Conservation (phyloP, 148 eudicot genomes). For the Selenicereus undatus region DNA sequence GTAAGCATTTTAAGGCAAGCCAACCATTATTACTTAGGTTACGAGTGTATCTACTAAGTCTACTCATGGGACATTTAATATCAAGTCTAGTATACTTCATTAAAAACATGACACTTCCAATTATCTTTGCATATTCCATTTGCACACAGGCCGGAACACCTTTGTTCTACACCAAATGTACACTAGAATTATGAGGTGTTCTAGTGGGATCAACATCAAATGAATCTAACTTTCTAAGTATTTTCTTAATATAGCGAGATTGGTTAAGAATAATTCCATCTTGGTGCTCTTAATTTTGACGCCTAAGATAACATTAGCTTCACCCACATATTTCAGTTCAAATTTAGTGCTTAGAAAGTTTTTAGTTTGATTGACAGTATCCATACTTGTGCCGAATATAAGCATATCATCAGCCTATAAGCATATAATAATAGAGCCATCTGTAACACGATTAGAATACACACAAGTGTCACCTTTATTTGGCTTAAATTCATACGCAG, state of each 20-base stretch:
- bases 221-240: not conserved
- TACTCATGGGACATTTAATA: not conserved
- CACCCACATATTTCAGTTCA: not conserved
- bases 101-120: not conserved
- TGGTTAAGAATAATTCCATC: not conserved
- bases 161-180: too few species aligned
- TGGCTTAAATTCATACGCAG: not conserved
- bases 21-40: too few species aligned
- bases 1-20: too few species aligned
- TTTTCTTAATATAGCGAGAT: not conserved
- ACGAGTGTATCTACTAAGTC: too few species aligned
- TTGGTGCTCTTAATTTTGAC: too few species aligned
- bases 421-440: not conserved
- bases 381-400: not conserved
- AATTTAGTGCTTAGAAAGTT: not conserved
- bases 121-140: not conserved
- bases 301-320: not conserved
- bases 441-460: not conserved
- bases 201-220: not conserved
- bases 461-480: not conserved
- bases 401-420: not conserved
- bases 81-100: not conserved
- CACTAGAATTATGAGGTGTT: too few species aligned
- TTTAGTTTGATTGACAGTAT: not conserved
- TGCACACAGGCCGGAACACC: not conserved